These are phyloP conservation scores for Turnera subulata DNA, from an alignment of 345 rosid species.

Conservation along the genomic window DNA sequence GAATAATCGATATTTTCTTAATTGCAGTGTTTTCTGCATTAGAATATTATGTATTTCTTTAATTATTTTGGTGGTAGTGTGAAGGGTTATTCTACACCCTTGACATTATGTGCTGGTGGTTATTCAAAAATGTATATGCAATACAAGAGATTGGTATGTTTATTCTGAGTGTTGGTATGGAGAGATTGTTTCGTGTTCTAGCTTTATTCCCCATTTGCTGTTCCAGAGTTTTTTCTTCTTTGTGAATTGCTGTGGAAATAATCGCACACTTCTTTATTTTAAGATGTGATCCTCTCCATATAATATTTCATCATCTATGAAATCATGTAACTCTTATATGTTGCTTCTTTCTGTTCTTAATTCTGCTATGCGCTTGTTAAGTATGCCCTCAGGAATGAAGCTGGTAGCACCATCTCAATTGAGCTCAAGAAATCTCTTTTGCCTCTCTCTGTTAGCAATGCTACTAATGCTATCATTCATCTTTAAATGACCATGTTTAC, in stretches of 20 bases:
- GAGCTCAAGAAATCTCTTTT: slow-evolving; percentile 42
- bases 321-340: slow-evolving; percentile 12
- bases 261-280: slow-evolving; percentile 1
- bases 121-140: slow-evolving; percentile 2
- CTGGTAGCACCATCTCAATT: slow-evolving; percentile 45
- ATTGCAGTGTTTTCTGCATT: not conserved
- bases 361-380: slow-evolving; percentile 16
- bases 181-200: slow-evolving; percentile 32
- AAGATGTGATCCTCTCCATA: slow-evolving; percentile 10
- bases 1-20: not conserved
- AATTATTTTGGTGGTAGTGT: not conserved
- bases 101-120: slow-evolving; percentile 2
- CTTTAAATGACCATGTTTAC: slow-evolving; percentile 22
- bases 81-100: not conserved
- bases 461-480: slow-evolving; percentile 30
- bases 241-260: slow-evolving; percentile 20
- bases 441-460: slow-evolving; percentile 36
- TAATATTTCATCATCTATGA: slow-evolving; percentile 4
- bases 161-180: slow-evolving; percentile 36
- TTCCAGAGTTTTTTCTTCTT: slow-evolving; percentile 9
- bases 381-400: slow-evolving; percentile 21
- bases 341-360: slow-evolving; percentile 10
- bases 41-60: not conserved
- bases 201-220: slow-evolving; percentile 22
- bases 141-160: slow-evolving; percentile 8